A percentile compares a stretch with the other conserved stretches of the same genome.
These are phyloP conservation scores for Dipteronia sinensis DNA, from an alignment of 345 rosid species.

Conservation along the genomic window DNA sequence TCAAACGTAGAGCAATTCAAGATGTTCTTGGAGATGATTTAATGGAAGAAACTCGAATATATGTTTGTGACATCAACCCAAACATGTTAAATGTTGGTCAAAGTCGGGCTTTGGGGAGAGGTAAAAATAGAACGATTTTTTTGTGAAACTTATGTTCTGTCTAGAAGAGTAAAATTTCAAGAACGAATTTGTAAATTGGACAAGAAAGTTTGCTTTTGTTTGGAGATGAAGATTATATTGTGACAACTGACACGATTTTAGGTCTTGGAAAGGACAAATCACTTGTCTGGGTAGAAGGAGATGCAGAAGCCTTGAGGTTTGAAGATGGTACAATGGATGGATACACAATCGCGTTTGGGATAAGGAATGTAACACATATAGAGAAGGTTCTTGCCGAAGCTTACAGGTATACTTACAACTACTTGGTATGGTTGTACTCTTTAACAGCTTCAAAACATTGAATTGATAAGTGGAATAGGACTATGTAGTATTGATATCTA, in stretches of 20 bases:
- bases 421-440: background rate
- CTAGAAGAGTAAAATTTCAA: background rate
- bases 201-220: constrained; percentile 2
- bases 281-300: constrained; percentile 87
- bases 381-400: constrained; percentile 95
- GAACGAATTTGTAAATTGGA: background rate
- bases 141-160: background rate
- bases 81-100: constrained; percentile 89
- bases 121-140: constrained; percentile 35
- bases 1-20: constrained; percentile 56
- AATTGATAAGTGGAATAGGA: background rate
- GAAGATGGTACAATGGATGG: constrained; percentile 84
- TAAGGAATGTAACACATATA: constrained; percentile 94
- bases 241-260: constrained; percentile 14
- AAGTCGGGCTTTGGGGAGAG: constrained; percentile 80
- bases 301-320: constrained; percentile 87
- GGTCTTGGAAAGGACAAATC: constrained; percentile 60
- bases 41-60: constrained; percentile 77
- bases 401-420: constrained; percentile 43
- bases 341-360: constrained; percentile 96
- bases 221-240: background rate
- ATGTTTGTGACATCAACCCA: constrained; percentile 89
- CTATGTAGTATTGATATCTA: background rate
- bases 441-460: background rate
- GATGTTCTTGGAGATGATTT: constrained; percentile 57